A percentile compares a stretch with the other conserved stretches of the same genome.
These are phyloP conservation scores for Cryptococcus wingfieldii DNA, from an alignment of 1,284 basidiomycete species.

Conservation along the genomic window DNA sequence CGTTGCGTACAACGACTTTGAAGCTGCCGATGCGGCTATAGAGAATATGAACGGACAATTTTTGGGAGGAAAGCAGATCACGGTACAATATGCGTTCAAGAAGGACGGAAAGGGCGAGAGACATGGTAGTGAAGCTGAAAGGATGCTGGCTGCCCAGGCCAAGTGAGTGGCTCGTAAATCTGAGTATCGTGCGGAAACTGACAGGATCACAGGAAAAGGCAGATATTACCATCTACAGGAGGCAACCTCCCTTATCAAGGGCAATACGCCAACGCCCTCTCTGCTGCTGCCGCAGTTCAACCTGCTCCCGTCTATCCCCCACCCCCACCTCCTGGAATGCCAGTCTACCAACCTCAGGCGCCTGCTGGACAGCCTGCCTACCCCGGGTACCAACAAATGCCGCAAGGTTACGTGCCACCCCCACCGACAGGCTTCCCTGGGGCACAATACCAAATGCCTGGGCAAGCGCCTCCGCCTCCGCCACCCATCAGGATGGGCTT, in stretches of 20 bases:
- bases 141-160: slow-evolving; percentile 89
- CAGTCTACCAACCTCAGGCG: slow-evolving; percentile 44
- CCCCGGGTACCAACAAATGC: slow-evolving; percentile 12
- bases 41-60: slow-evolving; percentile 97
- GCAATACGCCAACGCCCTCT: slow-evolving; percentile 76
- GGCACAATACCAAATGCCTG: slow-evolving; percentile 10
- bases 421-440: slow-evolving; percentile 26
- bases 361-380: slow-evolving; percentile 36
- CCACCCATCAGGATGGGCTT: slow-evolving; percentile 45
- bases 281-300: slow-evolving; percentile 56
- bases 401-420: slow-evolving; percentile 13
- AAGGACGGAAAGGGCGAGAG: slow-evolving; percentile 98
- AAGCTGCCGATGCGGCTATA: slow-evolving; percentile 90
- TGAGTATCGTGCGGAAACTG: background rate
- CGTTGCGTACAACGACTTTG: slow-evolving; percentile 94
- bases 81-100: slow-evolving; percentile 96
- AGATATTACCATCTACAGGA: slow-evolving; percentile 22
- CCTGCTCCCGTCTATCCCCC: slow-evolving; percentile 54
- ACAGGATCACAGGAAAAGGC: slow-evolving; percentile 31
- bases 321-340: slow-evolving; percentile 51
- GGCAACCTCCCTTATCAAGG: slow-evolving; percentile 55
- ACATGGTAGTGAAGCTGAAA: slow-evolving; percentile 91
- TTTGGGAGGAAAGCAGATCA: slow-evolving; percentile 95
- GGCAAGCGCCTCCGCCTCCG: slow-evolving; percentile 29
- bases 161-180: slow-evolving; percentile 46